Percentiles rank a stretch among this genome's conserved stretches.
Evolutionary conservation across 352 stramenopile genomes (phyloP).

Genomic region (Phytophthora macrochlamydospora): DNA sequence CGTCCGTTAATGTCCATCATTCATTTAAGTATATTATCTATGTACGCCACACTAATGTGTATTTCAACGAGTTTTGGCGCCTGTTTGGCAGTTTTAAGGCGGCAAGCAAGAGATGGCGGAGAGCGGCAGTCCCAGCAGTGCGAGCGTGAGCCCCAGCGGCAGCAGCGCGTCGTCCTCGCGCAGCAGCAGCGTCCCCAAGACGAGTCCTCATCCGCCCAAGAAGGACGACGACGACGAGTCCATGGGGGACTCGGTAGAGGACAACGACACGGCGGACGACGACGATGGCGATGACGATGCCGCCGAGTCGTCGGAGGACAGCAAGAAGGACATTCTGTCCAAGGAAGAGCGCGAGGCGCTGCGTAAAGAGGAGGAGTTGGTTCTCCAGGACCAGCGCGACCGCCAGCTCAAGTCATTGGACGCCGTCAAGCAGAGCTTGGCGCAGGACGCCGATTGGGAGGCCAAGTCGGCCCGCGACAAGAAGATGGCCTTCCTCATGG

Average conservation of each 20-base stretch:
- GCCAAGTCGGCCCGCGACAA: constrained; percentile 62
- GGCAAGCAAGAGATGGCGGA: background rate
- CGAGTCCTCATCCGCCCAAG: constrained; percentile 12
- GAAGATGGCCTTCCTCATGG: constrained; percentile 90
- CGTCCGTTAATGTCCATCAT: too few relatives aligned
- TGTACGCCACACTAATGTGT: too few relatives aligned
- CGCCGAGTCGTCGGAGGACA: constrained; percentile 23
- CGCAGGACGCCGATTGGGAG: constrained; percentile 54
- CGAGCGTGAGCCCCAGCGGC: constrained; percentile 32
- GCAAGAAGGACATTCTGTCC: constrained; percentile 50
- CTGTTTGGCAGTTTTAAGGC: background rate
- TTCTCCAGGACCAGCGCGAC: constrained; percentile 79
- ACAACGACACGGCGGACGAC: constrained; percentile 41
- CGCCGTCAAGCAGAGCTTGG: constrained; percentile 64
- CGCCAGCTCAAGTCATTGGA: constrained; percentile 77
- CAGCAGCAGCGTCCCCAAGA: background rate
- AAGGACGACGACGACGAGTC: constrained; percentile 26
- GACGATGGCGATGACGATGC: constrained; percentile 23
- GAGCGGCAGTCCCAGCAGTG: constrained; percentile 32
- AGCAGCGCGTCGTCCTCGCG: constrained; percentile 18
- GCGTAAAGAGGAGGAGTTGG: constrained; percentile 66
- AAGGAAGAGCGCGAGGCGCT: constrained; percentile 64
- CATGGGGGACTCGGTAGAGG: constrained; percentile 27
- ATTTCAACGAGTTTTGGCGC: background rate
- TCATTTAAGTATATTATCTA: too few relatives aligned